Percentiles rank a stretch among this genome's conserved stretches.
phyloP scores from a whole-genome alignment of 495 filamentous ascomycete species.

The Aspergillus heteromorphus region DNA sequence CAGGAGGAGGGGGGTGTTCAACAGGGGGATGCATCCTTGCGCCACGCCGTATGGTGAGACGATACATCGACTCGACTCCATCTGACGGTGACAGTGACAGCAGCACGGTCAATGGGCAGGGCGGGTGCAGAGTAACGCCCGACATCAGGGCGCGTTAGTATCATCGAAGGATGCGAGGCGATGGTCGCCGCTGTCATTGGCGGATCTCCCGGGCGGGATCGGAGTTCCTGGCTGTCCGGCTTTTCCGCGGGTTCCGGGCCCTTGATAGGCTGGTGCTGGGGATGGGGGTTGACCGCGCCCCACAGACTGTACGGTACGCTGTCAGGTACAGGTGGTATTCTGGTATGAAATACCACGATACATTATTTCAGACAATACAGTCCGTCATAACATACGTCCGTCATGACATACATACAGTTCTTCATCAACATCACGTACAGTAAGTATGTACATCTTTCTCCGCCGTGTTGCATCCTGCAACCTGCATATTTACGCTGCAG shows the following conservation, averaged over 20 bases:
- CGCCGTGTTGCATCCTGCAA: neutral
- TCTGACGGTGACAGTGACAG: no score
- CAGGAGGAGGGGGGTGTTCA: neutral
- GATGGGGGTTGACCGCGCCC: no score
- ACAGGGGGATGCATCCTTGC: no score
- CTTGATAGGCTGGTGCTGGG: neutral
- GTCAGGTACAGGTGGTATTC: neutral
- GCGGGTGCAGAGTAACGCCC: no score
- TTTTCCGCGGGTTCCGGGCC: no score
- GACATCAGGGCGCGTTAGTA: no score
- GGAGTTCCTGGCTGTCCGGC: no score
- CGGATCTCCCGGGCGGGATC: neutral
- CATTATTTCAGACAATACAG: neutral
- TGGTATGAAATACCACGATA: neutral
- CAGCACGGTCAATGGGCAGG: no score
- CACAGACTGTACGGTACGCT: no score
- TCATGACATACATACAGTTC: neutral
- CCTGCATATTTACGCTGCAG: neutral
- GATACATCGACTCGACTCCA: no score
- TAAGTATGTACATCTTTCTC: neutral
- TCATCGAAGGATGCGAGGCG: neutral
- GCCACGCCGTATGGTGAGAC: neutral
- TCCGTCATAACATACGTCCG: neutral
- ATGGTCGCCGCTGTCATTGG: neutral
- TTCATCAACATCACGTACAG: neutral